Evolutionary conservation across 2,329 filamentous ascomycete genomes (phyloP).

Genomic region (Chrysoporthe puriensis): DNA sequence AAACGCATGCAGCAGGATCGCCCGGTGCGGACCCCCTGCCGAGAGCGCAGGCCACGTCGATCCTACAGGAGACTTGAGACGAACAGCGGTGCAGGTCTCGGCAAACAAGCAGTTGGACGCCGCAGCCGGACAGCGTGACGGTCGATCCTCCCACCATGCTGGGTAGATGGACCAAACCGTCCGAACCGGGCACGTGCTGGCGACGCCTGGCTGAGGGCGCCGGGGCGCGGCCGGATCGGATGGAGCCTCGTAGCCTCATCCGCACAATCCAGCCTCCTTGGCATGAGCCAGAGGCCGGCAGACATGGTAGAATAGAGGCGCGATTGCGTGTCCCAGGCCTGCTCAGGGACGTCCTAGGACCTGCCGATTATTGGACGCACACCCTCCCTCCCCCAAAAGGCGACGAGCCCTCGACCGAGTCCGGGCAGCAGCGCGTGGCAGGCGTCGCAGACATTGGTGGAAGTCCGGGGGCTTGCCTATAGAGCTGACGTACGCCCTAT

Average conservation of each 20-base stretch:
- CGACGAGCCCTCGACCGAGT: not conserved
- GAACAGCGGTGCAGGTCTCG: slow-evolving; percentile 23
- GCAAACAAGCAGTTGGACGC: slow-evolving; percentile 15
- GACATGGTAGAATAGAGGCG: not conserved
- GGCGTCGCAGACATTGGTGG: slow-evolving; percentile 10
- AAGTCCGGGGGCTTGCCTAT: not conserved
- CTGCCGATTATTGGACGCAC: not conserved
- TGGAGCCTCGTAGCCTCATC: not conserved
- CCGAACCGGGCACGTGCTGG: not conserved
- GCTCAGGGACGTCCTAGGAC: not conserved
- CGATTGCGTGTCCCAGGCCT: not conserved
- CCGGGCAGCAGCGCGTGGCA: not conserved
- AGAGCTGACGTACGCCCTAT: slow-evolving; percentile 11
- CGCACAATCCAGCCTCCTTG: not conserved
- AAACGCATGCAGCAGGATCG: not conserved
- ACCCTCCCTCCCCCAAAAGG: not conserved
- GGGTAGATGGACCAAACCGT: not conserved
- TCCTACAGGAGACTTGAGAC: slow-evolving; percentile 19
- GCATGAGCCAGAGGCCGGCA: not conserved
- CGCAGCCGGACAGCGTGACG: slow-evolving; percentile 12
- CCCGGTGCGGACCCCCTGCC: not conserved
- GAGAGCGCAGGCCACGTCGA: not conserved
- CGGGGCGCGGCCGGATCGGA: not conserved
- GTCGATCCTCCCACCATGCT: slow-evolving; percentile 4
- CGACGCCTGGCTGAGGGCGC: not conserved